Evolutionary conservation across 768 basidiomycete species (phyloP).

Genomic region (Collybia nuda): DNA sequence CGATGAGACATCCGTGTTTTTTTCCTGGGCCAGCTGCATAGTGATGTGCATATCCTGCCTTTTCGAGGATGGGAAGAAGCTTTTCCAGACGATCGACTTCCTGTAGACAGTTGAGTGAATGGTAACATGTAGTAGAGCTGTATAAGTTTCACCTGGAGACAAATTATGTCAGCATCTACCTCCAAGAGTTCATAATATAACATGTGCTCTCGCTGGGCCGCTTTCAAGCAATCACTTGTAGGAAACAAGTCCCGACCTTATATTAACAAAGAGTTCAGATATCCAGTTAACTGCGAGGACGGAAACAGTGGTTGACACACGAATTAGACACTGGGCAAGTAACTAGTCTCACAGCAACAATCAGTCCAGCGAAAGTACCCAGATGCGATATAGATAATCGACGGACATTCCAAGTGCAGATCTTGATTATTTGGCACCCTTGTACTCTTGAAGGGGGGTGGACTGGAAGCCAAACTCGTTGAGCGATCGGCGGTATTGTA

Average conservation of each 20-base stretch:
- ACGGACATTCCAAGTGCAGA: slow-evolving; percentile 87
- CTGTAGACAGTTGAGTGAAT: slow-evolving; percentile 34
- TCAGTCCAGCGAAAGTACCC: slow-evolving; percentile 5
- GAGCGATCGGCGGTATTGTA: slow-evolving; percentile 23
- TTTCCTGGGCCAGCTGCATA: slow-evolving; percentile 75
- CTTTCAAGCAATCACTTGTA: slow-evolving; percentile 82
- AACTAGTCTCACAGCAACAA: slow-evolving; percentile 39
- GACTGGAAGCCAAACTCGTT: slow-evolving; percentile 41
- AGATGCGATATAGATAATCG: slow-evolving; percentile 4
- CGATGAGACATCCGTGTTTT: slow-evolving; percentile 84
- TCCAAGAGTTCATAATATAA: slow-evolving; percentile 71
- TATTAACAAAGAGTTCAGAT: background rate
- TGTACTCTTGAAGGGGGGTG: slow-evolving; percentile 15
- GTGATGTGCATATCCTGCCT: slow-evolving; percentile 61
- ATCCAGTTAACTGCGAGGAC: background rate
- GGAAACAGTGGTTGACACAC: slow-evolving; percentile 43
- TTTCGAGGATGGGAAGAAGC: slow-evolving; percentile 64
- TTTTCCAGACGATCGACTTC: slow-evolving; percentile 86
- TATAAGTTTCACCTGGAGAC: slow-evolving; percentile 64
- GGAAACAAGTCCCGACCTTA: slow-evolving; percentile 82
- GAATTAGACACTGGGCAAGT: slow-evolving; percentile 76
- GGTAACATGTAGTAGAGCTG: background rate
- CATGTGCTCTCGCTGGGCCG: slow-evolving; percentile 71
- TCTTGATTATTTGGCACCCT: slow-evolving; percentile 38
- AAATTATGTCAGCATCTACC: slow-evolving; percentile 77